Conservation (phyloP, 2,329 filamentous ascomycete species). For the Aquanectria penicillioides region DNA sequence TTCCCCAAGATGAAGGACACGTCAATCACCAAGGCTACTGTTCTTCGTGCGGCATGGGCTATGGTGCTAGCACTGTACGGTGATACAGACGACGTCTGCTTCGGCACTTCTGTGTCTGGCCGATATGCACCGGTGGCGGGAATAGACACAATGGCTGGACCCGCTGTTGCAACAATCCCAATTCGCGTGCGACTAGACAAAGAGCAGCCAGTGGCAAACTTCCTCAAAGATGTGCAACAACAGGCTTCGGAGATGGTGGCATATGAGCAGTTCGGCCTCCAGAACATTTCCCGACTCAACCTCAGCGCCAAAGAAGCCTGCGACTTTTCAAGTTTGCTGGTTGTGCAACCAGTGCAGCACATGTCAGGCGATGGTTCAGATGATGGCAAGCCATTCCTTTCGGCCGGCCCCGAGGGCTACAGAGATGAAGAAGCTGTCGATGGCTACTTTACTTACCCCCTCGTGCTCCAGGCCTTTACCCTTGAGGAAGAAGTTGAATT, state of each 20-base stretch:
- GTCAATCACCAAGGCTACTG: conserved; percentile 11
- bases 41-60: conserved; percentile 55
- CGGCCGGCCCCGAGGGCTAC: neutral
- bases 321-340: conserved; percentile 16
- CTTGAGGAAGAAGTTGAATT: neutral
- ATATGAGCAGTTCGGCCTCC: conserved; percentile 26
- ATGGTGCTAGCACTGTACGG: conserved; percentile 61
- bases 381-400: neutral
- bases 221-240: conserved; percentile 47
- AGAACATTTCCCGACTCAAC: conserved; percentile 29
- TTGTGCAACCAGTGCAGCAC: conserved; percentile 11
- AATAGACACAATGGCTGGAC: conserved; percentile 32
- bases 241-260: conserved; percentile 20
- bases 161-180: conserved; percentile 46
- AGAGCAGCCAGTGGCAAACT: conserved; percentile 45
- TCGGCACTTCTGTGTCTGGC: conserved; percentile 55
- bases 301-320: neutral
- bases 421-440: neutral
- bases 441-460: neutral
- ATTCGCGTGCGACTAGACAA: conserved; percentile 40
- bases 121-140: conserved; percentile 39
- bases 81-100: conserved; percentile 51
- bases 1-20: neutral
- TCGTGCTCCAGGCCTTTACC: neutral
- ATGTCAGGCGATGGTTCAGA: neutral